These are phyloP conservation scores for Plectosphaerella sp. DNA, from an alignment of 2,329 filamentous ascomycete species.

Conservation along the genomic window DNA sequence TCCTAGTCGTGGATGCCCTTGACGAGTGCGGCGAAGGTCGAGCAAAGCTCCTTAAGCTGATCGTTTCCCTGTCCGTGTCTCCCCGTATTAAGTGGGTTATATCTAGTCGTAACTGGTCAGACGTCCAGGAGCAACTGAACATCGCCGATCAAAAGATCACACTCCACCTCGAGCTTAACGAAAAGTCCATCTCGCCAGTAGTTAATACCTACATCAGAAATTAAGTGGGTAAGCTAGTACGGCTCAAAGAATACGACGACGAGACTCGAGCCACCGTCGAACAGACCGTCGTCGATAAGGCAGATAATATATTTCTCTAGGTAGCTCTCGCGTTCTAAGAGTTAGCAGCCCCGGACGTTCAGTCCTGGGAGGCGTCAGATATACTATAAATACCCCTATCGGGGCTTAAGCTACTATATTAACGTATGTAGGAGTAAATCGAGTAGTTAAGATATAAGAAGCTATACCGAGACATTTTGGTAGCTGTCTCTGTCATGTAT, in stretches of 20 bases:
- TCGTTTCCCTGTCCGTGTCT: conserved; percentile 4
- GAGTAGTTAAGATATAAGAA: neutral
- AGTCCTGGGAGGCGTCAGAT: neutral
- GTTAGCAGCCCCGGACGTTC: conserved; percentile 2
- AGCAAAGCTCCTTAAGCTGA: conserved; percentile 8
- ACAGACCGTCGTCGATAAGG: conserved; percentile 20
- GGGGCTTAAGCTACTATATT: neutral
- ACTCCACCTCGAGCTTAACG: conserved; percentile 31
- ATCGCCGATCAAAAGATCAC: conserved; percentile 11
- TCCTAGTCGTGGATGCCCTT: conserved; percentile 25
- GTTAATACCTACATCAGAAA: conserved; percentile 27
- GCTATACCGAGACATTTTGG: neutral
- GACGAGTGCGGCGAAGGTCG: conserved; percentile 4
- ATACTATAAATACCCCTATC: neutral
- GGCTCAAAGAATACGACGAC: conserved; percentile 3
- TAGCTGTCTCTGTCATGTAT: neutral
- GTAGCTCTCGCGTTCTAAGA: conserved; percentile 19
- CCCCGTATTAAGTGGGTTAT: conserved; percentile 35
- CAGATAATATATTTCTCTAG: conserved; percentile 34
- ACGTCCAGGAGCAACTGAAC: conserved; percentile 28
- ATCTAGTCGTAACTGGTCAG: conserved; percentile 33
- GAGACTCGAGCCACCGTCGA: conserved; percentile 4
- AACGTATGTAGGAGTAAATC: neutral
- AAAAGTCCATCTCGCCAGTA: conserved; percentile 22
- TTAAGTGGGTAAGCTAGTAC: conserved; percentile 20